A percentile compares a stretch with the other conserved stretches of the same genome.
Conservation (phyloP, 768 basidiomycete species). For the Trametes villosa region DNA sequence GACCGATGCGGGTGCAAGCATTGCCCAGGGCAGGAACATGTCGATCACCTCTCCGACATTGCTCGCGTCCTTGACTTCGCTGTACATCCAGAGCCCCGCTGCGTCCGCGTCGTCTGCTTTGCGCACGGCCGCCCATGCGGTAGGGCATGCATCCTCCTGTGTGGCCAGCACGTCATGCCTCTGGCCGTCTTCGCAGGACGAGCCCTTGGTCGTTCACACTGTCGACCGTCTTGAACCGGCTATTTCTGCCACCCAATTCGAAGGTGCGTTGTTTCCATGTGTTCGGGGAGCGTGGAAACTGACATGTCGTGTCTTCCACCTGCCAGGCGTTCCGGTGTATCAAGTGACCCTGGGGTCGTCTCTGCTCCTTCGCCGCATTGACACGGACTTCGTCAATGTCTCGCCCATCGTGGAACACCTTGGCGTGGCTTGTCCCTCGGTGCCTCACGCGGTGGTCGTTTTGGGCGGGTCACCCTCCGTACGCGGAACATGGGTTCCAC, state of each 20-base stretch:
- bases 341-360: conserved; percentile 63
- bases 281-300: conserved; percentile 25
- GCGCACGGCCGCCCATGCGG: not conserved
- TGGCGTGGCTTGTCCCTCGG: conserved; percentile 43
- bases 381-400: conserved; percentile 80
- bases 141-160: not conserved
- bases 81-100: conserved; percentile 17
- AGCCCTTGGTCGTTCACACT: conserved; percentile 62
- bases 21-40: conserved; percentile 7
- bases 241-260: conserved; percentile 68
- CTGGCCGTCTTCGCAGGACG: conserved; percentile 22
- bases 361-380: conserved; percentile 69
- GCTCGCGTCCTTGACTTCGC: conserved; percentile 23
- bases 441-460: conserved; percentile 53
- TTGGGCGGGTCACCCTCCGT: conserved; percentile 56
- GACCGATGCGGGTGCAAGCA: not conserved
- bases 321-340: conserved; percentile 72
- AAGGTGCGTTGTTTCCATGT: conserved; percentile 51
- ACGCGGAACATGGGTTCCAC: conserved; percentile 73
- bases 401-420: conserved; percentile 57
- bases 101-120: not conserved
- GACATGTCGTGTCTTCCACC: conserved; percentile 4
- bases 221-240: conserved; percentile 64
- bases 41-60: conserved; percentile 24
- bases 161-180: not conserved